These are phyloP conservation scores for Tranzscheliella williamsii DNA, from an alignment of 1,284 basidiomycete genomes.

Conservation along the genomic window DNA sequence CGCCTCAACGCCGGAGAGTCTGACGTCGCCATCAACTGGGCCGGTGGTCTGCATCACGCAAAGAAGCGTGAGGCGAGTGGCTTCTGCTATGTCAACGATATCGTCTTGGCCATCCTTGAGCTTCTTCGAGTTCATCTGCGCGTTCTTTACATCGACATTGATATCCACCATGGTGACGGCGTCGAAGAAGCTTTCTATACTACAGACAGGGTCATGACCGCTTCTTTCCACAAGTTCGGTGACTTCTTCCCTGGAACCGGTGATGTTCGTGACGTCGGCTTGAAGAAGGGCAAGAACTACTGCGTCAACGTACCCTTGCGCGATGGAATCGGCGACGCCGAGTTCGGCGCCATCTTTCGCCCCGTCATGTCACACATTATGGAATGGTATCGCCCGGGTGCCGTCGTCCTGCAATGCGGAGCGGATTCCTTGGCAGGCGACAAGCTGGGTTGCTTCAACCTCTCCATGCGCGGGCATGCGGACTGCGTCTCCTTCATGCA, in stretches of 20 bases:
- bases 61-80: constrained; percentile 95
- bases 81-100: constrained; percentile 96
- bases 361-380: constrained; percentile 77
- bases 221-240: constrained; percentile 86
- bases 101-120: constrained; percentile 57
- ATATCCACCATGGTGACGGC: constrained; percentile 97
- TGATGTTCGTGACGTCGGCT: constrained; percentile 73
- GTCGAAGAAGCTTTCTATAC: constrained; percentile 99
- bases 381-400: constrained; percentile 86
- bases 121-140: constrained; percentile 69
- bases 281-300: constrained; percentile 85
- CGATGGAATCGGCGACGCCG: constrained; percentile 84
- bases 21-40: constrained; percentile 97
- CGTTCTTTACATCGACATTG: constrained; percentile 96
- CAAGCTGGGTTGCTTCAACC: constrained; percentile 93
- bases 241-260: constrained; percentile 94
- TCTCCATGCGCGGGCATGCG: constrained; percentile 90
- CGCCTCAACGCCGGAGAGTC: constrained; percentile 78
- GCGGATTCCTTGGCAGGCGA: constrained; percentile 94
- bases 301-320: constrained; percentile 90
- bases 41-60: constrained; percentile 94
- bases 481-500: constrained; percentile 86
- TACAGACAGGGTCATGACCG: constrained; percentile 95
- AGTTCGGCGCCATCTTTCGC: constrained; percentile 70
- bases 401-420: constrained; percentile 91